Evolutionary conservation across 805 yeast species (phyloP), one percentile per base, ranked within the genome.

Genomic region (Clavispora phyllophila): DNA sequence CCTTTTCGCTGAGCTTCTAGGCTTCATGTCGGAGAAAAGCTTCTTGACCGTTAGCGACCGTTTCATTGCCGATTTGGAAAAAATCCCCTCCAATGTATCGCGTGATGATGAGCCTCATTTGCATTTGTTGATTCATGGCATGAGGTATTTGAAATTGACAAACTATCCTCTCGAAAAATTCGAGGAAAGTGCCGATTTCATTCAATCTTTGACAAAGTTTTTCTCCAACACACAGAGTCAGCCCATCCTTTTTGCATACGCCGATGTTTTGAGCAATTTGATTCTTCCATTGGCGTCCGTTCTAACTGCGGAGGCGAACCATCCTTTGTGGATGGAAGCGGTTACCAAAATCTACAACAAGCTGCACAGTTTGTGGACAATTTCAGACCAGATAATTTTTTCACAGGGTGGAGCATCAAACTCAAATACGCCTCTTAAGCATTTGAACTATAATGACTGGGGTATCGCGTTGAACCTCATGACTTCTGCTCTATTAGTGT

Each of bases 281-380:
- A 64, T 93, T 2, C 65, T 88, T 32, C 95, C 97, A 0, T 61
- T 93, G 19, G 95, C 97, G 0, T 91, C 87, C 8, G 72, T 81
- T 1, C 72, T 90, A 25, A 87, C 96, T 0, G 98, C 96, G 0
- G 99, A 93, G 58, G 90, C 88, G 0, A 91, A 93, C 56, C 96
- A 91, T 60, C 99, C 99, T 3, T 80, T 84, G 1, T 93, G 99
- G 99, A 81, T 83, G 0, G 86, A 81, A 32, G 93, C 96, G 0
- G 77, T 88, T 41, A 75, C 76, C 18, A 65, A 71, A 15, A 78
- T 91, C 12, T 81, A 76, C 58, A 62, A 70, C 13, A 77, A 73
- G 43, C 68, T 75, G 13, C 73, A 71, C 32, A 61, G 58, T 43
- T 75, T 66, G 38, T 71, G 75, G 66, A 73, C 63, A 43, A 23